Percentiles rank a stretch among this genome's conserved stretches.
phyloP scores from a whole-genome alignment of 1,139 yeast species.

The Yamadazyma pseudoaaseri region DNA sequence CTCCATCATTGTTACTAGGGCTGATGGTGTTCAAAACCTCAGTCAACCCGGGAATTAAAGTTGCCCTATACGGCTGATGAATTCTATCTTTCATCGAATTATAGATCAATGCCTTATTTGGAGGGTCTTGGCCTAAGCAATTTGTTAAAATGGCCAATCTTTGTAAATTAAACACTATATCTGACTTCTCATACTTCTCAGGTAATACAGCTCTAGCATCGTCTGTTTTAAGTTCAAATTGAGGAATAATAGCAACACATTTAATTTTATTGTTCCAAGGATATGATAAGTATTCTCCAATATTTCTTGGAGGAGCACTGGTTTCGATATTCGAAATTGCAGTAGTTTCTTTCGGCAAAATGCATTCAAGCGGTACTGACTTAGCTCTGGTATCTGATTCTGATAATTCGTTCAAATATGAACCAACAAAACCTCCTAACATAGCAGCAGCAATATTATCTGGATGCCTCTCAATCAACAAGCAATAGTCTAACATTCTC shows the following conservation, averaged over 20 bases:
- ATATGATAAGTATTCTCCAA: constrained; percentile 88
- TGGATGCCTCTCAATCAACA: constrained; percentile 97
- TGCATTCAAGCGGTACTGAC: constrained; percentile 80
- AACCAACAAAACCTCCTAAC: constrained; percentile 98
- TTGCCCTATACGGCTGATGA: constrained; percentile 93
- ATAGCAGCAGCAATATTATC: constrained; percentile 98
- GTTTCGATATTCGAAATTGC: constrained; percentile 38
- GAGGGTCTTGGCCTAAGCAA: constrained; percentile 80
- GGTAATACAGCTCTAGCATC: constrained; percentile 89
- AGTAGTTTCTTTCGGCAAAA: constrained; percentile 76
- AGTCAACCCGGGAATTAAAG: constrained; percentile 84
- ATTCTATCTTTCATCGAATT: constrained; percentile 96
- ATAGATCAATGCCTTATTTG: constrained; percentile 78
- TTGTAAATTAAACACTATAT: constrained; percentile 80
- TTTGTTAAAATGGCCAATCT: constrained; percentile 52
- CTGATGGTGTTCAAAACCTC: constrained; percentile 80
- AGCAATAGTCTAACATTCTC: constrained; percentile 88
- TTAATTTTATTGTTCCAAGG: constrained; percentile 78
- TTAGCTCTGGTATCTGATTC: constrained; percentile 69
- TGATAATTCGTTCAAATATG: constrained; percentile 78
- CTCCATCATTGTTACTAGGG: constrained; percentile 78
- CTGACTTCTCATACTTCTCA: constrained; percentile 70
- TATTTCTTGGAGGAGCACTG: constrained; percentile 68
- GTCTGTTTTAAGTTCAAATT: constrained; percentile 92
- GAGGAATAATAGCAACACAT: constrained; percentile 89